Conservation (phyloP, 2,329 filamentous ascomycete genomes). For the Paramyrothecium sp. region DNA sequence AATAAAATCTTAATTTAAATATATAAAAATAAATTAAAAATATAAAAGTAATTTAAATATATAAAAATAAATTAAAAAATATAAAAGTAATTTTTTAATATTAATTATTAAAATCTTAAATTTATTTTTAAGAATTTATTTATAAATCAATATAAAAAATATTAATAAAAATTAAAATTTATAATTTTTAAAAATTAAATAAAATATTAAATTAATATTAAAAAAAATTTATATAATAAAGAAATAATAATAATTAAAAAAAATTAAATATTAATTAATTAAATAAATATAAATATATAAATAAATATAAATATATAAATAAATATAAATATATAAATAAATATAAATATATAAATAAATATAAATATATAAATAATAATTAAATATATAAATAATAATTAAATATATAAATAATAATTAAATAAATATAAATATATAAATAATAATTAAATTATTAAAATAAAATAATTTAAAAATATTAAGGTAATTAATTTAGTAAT, state of each 20-base stretch:
- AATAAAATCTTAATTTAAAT: too few species aligned
- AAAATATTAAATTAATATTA: not conserved
- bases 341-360: not conserved
- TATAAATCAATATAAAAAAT: too few species aligned
- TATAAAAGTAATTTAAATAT: too few species aligned
- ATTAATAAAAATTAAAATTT: not conserved
- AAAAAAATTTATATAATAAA: not conserved
- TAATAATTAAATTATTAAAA: not conserved
- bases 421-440: not conserved
- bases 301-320: too few species aligned
- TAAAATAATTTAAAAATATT: not conserved
- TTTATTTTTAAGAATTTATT: too few species aligned
- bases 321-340: not conserved
- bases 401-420: constrained; percentile 1
- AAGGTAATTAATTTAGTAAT: too few species aligned
- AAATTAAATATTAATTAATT: not conserved
- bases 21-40: too few species aligned
- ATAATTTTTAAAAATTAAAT: not conserved
- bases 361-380: not conserved
- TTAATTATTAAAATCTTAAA: too few species aligned
- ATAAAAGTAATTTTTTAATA: too few species aligned
- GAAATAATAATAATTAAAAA: not conserved
- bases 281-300: not conserved
- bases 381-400: not conserved
- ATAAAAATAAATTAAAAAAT: too few species aligned